These are phyloP conservation scores for Ogataea nakhonphanomensis DNA, from an alignment of 805 yeast genomes.

Conservation along the genomic window DNA sequence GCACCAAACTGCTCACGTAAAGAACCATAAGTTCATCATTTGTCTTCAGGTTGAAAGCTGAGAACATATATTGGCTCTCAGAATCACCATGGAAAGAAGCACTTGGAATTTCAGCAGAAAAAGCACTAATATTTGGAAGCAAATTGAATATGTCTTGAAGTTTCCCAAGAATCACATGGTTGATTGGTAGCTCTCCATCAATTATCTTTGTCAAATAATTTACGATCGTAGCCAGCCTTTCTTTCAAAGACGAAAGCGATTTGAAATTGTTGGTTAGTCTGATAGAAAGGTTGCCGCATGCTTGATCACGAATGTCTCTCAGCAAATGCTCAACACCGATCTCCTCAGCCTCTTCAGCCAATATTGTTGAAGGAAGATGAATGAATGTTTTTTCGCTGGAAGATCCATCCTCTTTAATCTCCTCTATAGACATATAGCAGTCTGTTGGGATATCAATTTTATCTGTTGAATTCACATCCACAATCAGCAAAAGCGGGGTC, in stretches of 20 bases:
- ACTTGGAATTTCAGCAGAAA: constrained; percentile 30
- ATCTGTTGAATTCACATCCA: constrained; percentile 79
- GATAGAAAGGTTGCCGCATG: constrained; percentile 87
- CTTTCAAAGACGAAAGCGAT: constrained; percentile 81
- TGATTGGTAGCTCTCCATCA: constrained; percentile 71
- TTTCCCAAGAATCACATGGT: constrained; percentile 86
- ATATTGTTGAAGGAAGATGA: constrained; percentile 87
- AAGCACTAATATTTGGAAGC: constrained; percentile 63
- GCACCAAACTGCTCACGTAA: constrained; percentile 82
- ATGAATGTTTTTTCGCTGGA: constrained; percentile 88
- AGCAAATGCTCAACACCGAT: constrained; percentile 96
- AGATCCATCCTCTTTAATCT: constrained; percentile 93
- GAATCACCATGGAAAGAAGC: constrained; percentile 12
- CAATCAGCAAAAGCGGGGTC: constrained; percentile 81
- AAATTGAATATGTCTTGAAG: constrained; percentile 93
- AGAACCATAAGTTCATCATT: constrained; percentile 95
- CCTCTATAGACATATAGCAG: constrained; percentile 91
- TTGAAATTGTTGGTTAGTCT: constrained; percentile 86
- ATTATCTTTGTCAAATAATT: constrained; percentile 73
- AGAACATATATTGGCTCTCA: constrained; percentile 40
- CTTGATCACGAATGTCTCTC: constrained; percentile 93
- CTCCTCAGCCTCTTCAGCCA: constrained; percentile 99
- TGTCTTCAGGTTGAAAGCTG: constrained; percentile 87
- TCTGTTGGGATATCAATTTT: constrained; percentile 91
- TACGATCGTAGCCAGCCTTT: constrained; percentile 74